Percentiles rank a stretch among this genome's conserved stretches.
phyloP scores from a whole-genome alignment of 768 basidiomycete genomes.

The Pleurotus tuoliensis region DNA sequence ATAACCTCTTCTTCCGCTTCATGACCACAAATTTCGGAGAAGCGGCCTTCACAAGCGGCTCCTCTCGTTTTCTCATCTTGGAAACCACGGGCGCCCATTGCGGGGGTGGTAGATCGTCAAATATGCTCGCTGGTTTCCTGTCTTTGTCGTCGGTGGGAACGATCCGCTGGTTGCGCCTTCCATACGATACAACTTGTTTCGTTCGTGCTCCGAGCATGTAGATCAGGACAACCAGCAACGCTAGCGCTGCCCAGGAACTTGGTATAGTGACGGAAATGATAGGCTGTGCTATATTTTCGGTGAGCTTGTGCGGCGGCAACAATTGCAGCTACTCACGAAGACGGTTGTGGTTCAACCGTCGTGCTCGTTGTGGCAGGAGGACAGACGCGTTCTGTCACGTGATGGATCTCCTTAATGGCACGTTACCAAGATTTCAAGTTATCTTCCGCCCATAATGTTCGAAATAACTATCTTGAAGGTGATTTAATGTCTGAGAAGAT shows the following conservation, averaged over 20 bases:
- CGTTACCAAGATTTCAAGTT: neutral
- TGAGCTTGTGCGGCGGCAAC: neutral
- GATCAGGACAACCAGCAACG: constrained; percentile 1
- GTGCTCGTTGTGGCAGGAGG: neutral
- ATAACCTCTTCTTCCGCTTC: constrained; percentile 35
- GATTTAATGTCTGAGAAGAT: constrained; percentile 11
- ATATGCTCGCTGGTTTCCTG: constrained; percentile 30
- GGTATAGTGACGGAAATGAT: neutral
- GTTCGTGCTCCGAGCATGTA: constrained; percentile 59
- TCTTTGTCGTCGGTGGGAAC: constrained; percentile 37
- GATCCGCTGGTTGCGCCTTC: constrained; percentile 59
- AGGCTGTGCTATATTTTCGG: neutral
- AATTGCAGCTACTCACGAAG: neutral
- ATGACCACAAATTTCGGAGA: constrained; percentile 37
- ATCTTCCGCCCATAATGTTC: constrained; percentile 31
- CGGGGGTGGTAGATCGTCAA: constrained; percentile 39
- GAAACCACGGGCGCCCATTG: constrained; percentile 33
- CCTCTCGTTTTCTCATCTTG: constrained; percentile 46
- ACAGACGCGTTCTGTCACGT: neutral
- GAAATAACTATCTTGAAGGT: constrained; percentile 43
- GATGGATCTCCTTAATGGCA: neutral
- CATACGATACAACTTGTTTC: constrained; percentile 64
- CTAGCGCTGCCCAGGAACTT: neutral
- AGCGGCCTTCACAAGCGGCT: constrained; percentile 26
- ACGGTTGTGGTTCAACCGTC: neutral